Evolutionary conservation across 768 basidiomycete genomes (phyloP).

Genomic region (Leccinum rimulosum): DNA sequence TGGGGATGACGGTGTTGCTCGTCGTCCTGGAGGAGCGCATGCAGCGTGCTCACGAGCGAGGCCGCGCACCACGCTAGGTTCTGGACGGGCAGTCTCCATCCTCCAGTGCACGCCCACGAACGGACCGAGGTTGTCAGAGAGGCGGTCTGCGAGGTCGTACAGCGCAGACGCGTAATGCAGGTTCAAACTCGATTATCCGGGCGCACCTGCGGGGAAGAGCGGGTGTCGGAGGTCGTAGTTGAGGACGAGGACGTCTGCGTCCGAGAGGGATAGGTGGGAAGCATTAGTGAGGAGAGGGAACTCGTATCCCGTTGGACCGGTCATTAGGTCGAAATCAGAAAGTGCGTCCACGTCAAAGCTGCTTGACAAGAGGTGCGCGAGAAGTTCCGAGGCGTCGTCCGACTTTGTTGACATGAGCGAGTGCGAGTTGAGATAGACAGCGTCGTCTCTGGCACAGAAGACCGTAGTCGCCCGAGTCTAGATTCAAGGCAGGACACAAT

Average conservation of each 20-base stretch:
- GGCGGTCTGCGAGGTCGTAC: conserved; percentile 37
- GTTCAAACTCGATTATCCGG: neutral
- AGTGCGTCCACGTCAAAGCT: neutral
- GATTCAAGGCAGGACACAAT: conserved; percentile 20
- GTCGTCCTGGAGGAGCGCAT: conserved; percentile 32
- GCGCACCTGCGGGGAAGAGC: conserved; percentile 30
- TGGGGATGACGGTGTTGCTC: conserved; percentile 13
- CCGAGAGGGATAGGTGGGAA: conserved; percentile 16
- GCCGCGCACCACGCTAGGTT: conserved; percentile 48
- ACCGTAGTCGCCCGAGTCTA: conserved; percentile 15
- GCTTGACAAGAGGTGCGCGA: conserved; percentile 18
- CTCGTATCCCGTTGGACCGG: conserved; percentile 7
- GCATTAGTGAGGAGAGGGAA: conserved; percentile 12
- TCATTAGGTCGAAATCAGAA: conserved; percentile 8
- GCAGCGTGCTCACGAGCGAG: conserved; percentile 45
- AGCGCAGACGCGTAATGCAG: conserved; percentile 47
- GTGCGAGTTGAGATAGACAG: conserved; percentile 8
- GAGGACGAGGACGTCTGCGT: conserved; percentile 47
- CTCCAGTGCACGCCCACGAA: conserved; percentile 58
- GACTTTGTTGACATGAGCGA: neutral
- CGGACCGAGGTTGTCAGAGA: conserved; percentile 35
- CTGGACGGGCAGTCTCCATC: conserved; percentile 48
- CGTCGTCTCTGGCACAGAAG: conserved; percentile 3
- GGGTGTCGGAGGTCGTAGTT: conserved; percentile 52
- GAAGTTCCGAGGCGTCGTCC: conserved; percentile 12